Percentiles rank a stretch among this genome's conserved stretches.
These are phyloP conservation scores for Cryphonectria radicalis DNA, from an alignment of 2,329 filamentous ascomycete species.

Conservation along the genomic window DNA sequence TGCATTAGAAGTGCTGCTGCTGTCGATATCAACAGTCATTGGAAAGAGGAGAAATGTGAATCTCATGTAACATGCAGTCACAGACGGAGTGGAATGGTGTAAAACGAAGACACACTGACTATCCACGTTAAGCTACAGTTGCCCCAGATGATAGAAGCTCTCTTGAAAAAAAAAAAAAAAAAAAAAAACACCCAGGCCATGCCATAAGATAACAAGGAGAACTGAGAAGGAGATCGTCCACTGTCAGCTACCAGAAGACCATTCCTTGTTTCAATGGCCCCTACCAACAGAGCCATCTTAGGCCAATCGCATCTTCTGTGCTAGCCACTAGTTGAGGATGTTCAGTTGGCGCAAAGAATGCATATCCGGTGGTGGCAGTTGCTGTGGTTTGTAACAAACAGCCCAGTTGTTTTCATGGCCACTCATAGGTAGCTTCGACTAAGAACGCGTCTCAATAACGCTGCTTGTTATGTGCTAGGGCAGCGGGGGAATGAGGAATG, in stretches of 20 bases:
- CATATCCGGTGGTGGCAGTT: neutral
- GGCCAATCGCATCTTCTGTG: neutral
- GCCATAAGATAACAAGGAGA: neutral
- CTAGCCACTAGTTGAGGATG: neutral
- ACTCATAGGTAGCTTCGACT: neutral
- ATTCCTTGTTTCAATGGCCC: neutral
- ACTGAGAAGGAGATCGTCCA: neutral
- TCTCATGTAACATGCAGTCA: neutral
- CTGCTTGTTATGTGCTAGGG: neutral
- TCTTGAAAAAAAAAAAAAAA: neutral
- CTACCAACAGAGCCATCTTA: neutral
- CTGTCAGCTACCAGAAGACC: neutral
- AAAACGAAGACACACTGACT: neutral
- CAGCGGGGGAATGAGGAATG: neutral
- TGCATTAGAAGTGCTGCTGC: neutral
- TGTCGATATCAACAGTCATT: neutral
- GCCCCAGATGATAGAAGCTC: neutral
- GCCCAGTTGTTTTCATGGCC: neutral
- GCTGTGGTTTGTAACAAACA: neutral
- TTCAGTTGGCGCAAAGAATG: neutral
- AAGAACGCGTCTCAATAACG: neutral
- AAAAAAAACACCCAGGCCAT: neutral
- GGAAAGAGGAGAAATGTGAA: neutral
- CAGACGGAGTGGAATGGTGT: neutral
- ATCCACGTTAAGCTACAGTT: neutral